A percentile compares a stretch with the other conserved stretches of the same genome.
Evolutionary conservation across 805 yeast genomes (phyloP).

Genomic region (Jamesozyma spencerorum): DNA sequence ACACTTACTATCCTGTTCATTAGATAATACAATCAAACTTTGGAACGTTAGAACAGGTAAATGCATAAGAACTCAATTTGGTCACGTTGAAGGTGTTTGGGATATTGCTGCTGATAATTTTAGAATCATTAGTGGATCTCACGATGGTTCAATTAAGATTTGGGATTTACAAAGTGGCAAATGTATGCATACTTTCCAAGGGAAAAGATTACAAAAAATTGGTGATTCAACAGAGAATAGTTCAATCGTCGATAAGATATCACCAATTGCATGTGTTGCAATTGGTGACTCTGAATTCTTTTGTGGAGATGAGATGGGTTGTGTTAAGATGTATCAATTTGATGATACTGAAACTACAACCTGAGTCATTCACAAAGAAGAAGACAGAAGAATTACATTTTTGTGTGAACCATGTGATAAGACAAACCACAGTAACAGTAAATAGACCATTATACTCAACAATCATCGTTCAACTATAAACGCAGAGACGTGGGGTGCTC

Average conservation of each 20-base stretch:
- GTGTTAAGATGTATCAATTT: conserved; percentile 75
- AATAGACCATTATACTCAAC: too few relatives aligned
- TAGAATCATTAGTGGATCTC: conserved; percentile 89
- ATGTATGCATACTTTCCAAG: conserved; percentile 87
- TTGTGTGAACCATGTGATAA: too few relatives aligned
- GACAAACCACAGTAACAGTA: too few relatives aligned
- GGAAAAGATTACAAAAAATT: conserved; percentile 26
- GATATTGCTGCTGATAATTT: conserved; percentile 92
- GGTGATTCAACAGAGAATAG: neutral
- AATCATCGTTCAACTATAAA: too few relatives aligned
- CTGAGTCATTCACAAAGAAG: too few relatives aligned
- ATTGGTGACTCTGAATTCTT: conserved; percentile 84
- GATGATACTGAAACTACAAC: conserved; percentile 2
- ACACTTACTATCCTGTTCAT: conserved; percentile 74
- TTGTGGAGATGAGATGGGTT: conserved; percentile 84
- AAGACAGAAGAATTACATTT: too few relatives aligned
- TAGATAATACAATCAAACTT: conserved; percentile 85
- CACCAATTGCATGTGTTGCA: conserved; percentile 55
- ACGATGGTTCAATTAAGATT: conserved; percentile 80
- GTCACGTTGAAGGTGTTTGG: conserved; percentile 98
- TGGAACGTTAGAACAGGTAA: conserved; percentile 86
- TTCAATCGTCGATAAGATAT: conserved; percentile 8
- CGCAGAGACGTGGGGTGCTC: too few relatives aligned
- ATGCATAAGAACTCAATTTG: conserved; percentile 90
- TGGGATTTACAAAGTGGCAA: conserved; percentile 96